A percentile compares a stretch with the other conserved stretches of the same genome.
These are phyloP conservation scores for Scheffersomyces spartinae DNA, from an alignment of 805 yeast genomes.

Conservation along the genomic window DNA sequence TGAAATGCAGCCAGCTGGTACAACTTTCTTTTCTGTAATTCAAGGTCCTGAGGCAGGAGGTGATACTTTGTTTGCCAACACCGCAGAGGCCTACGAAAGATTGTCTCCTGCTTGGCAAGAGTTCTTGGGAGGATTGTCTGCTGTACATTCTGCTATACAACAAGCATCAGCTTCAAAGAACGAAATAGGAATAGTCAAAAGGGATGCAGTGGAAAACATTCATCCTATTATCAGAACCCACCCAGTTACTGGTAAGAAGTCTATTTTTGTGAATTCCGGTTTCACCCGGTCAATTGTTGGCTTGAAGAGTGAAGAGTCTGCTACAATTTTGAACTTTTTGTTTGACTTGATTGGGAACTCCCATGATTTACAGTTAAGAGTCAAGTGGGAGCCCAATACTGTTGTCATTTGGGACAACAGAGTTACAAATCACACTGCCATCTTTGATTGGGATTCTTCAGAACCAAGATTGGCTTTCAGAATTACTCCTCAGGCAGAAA, in stretches of 20 bases:
- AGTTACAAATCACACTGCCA: slow-evolving; percentile 55
- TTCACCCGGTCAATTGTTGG: slow-evolving; percentile 62
- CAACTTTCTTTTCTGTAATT: slow-evolving; percentile 53
- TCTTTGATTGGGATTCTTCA: slow-evolving; percentile 60
- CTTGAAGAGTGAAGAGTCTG: slow-evolving; percentile 62
- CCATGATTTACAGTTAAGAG: slow-evolving; percentile 57
- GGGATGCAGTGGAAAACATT: slow-evolving; percentile 47
- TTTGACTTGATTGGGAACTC: slow-evolving; percentile 39
- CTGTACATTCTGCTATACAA: slow-evolving; percentile 56
- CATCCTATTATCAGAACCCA: slow-evolving; percentile 68
- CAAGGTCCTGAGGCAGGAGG: slow-evolving; percentile 60
- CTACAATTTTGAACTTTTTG: slow-evolving; percentile 45
- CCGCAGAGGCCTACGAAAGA: slow-evolving; percentile 58
- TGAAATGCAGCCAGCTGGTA: slow-evolving; percentile 63
- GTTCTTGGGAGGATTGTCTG: slow-evolving; percentile 50
- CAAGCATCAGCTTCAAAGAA: slow-evolving; percentile 49
- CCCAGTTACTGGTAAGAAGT: slow-evolving; percentile 59
- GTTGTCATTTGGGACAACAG: slow-evolving; percentile 78
- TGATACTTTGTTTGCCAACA: slow-evolving; percentile 69
- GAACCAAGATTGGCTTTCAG: slow-evolving; percentile 63
- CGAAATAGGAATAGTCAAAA: slow-evolving; percentile 54
- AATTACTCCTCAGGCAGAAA: slow-evolving; percentile 62
- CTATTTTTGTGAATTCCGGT: slow-evolving; percentile 43
- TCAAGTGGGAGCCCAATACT: slow-evolving; percentile 58
- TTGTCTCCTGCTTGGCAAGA: slow-evolving; percentile 55